Conservation (phyloP, 768 basidiomycete genomes). For the Hericium erinaceus region DNA sequence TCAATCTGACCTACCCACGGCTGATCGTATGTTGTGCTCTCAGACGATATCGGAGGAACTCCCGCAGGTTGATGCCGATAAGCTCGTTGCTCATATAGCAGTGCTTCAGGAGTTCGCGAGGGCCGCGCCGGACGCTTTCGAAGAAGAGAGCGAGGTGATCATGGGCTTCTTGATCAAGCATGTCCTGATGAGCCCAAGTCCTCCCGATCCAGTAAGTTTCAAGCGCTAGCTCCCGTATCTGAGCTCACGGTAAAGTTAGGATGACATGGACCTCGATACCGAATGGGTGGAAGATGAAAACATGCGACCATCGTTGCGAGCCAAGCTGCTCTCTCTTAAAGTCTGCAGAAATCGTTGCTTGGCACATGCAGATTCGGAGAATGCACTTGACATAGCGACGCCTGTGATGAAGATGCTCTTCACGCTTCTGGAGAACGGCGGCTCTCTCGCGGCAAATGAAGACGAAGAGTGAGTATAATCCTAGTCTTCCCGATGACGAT, state of each 20-base stretch:
- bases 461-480: slow-evolving; percentile 36
- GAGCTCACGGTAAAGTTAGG: slow-evolving; percentile 25
- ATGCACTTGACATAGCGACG: slow-evolving; percentile 55
- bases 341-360: slow-evolving; percentile 75
- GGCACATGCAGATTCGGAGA: slow-evolving; percentile 48
- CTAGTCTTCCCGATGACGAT: slow-evolving; percentile 10
- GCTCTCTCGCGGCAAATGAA: slow-evolving; percentile 50
- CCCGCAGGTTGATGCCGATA: slow-evolving; percentile 34
- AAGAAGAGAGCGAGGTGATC: slow-evolving; percentile 66
- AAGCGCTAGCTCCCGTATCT: neutral
- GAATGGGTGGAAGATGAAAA: slow-evolving; percentile 75
- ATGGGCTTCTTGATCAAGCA: slow-evolving; percentile 64
- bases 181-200: slow-evolving; percentile 51
- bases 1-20: neutral
- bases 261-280: slow-evolving; percentile 47
- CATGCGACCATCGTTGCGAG: slow-evolving; percentile 46
- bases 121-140: slow-evolving; percentile 63
- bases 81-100: slow-evolving; percentile 56
- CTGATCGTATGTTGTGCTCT: neutral
- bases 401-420: slow-evolving; percentile 74
- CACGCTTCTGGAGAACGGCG: slow-evolving; percentile 59
- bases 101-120: slow-evolving; percentile 69
- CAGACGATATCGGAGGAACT: slow-evolving; percentile 56
- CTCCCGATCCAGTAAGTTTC: slow-evolving; percentile 35
- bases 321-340: slow-evolving; percentile 72